Base-by-base conservation (phyloP, 192 early-diverging fungal genomes). In the Gryganskiella cystojenkinii region DNA sequence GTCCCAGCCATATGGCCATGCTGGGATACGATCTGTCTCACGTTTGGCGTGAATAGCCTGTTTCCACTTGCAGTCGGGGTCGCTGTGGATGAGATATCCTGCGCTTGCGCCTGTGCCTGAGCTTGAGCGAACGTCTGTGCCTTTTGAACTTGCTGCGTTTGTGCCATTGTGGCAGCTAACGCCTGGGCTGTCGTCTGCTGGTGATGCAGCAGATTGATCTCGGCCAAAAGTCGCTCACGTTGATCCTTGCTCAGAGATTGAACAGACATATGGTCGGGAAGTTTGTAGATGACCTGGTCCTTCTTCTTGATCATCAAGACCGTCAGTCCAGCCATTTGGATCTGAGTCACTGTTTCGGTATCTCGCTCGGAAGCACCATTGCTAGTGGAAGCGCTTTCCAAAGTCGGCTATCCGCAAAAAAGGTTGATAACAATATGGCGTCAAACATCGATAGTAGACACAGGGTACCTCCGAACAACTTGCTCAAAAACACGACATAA, bases 251-350 rank as follows among this genome's bases (percentile, higher is more conserved):
- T 74, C 13, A 87, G 61, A 17, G 81, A 81, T 30, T 72, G 62
- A 17, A 87, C 83, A 0, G 82, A 83, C 85, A 87, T 85, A 30
- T 84, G 84, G 70, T 84, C 85, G 2, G 85, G 82, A 27, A 87
- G 58, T 54, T 83, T 87, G 67, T 87, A 87, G 19, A 87, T 83
- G 50, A 87, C 82, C 34, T 84, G 83, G 64, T 84, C 83, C 31
- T 79, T 66, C 3, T 71, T 80, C 56, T 56, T 66, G 45, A 74
- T 68, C 76, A 80, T 82, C n/a, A 82, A 40, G 11, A 82, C 81
- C n/a, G 81, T 80, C 34, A 82, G 56, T 22, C 81, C 81, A 40
- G 81, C 81, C 63, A 82, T 71, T 37, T 81, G 70, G 40, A 81
- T 68, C 57, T 81, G 76, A 4, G 76, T 79, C 19, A 79, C 68